Conservation (phyloP, 306 rosid species). For the Prunus mira region DNA sequence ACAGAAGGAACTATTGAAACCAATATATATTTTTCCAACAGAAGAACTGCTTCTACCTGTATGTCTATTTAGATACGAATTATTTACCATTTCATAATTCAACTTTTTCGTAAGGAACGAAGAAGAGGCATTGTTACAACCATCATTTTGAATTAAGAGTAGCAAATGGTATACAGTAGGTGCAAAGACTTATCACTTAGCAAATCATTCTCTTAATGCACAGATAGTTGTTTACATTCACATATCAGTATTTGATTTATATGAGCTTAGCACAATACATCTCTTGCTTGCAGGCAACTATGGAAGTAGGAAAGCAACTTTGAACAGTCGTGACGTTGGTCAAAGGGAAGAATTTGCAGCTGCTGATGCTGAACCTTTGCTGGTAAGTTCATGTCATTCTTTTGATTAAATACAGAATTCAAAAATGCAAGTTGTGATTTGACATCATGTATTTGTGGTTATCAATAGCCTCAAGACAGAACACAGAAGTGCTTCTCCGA, state of each 20-base stretch:
- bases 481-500: not conserved
- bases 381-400: conserved; percentile 35
- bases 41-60: too few species aligned
- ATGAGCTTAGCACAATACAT: not conserved
- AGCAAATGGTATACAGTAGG: not conserved
- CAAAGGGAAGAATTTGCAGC: conserved; percentile 27
- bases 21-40: too few species aligned
- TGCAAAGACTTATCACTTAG: not conserved
- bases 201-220: not conserved
- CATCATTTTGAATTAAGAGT: too few species aligned
- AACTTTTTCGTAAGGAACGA: too few species aligned
- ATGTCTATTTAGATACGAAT: too few species aligned
- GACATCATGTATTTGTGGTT: not conserved
- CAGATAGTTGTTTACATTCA: not conserved
- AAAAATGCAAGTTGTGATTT: not conserved
- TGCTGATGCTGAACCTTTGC: conserved; percentile 40
- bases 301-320: conserved; percentile 16
- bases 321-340: conserved; percentile 2
- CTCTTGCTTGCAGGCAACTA: conserved; percentile 24
- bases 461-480: not conserved
- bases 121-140: too few species aligned
- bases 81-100: too few species aligned
- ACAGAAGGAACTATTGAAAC: too few species aligned
- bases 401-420: not conserved
- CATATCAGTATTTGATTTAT: not conserved